phyloP scores from a whole-genome alignment of 306 rosid genomes.

The Quercus engelmannii region DNA sequence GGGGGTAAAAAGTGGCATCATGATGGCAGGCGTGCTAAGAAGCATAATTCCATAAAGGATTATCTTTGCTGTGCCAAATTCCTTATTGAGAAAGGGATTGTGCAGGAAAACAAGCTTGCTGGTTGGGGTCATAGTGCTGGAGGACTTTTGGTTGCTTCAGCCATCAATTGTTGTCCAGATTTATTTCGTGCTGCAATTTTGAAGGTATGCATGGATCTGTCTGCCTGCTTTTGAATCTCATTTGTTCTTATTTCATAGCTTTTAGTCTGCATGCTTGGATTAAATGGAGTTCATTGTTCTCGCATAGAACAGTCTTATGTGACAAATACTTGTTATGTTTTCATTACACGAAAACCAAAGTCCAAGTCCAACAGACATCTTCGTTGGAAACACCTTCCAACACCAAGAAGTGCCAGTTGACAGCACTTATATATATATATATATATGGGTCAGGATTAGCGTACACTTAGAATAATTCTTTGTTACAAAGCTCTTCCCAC shows the following conservation, averaged over 20 bases:
- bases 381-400: too few relatives aligned
- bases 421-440: not conserved
- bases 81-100: slow-evolving; percentile 59
- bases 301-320: not conserved
- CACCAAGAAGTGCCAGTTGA: not conserved
- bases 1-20: slow-evolving; percentile 84
- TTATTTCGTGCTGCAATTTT: slow-evolving; percentile 79
- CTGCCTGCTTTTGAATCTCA: slow-evolving; percentile 2
- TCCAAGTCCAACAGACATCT: not conserved
- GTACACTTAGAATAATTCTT: too few relatives aligned
- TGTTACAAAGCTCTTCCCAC: too few relatives aligned
- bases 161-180: slow-evolving; percentile 72
- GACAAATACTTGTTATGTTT: not conserved
- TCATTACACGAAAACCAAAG: not conserved
- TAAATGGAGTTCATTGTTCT: not conserved
- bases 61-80: slow-evolving; percentile 82
- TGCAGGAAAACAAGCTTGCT: slow-evolving; percentile 75
- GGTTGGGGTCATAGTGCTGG: slow-evolving; percentile 91
- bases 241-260: slow-evolving; percentile 14
- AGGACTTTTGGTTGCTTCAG: slow-evolving; percentile 91
- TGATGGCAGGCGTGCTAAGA: slow-evolving; percentile 67
- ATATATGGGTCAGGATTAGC: too few relatives aligned
- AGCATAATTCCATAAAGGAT: slow-evolving; percentile 74
- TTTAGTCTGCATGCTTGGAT: slow-evolving; percentile 21
- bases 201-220: slow-evolving; percentile 45